These are phyloP conservation scores for Cladosporium sp. DNA, from an alignment of 2,329 filamentous ascomycete genomes.

Conservation along the genomic window DNA sequence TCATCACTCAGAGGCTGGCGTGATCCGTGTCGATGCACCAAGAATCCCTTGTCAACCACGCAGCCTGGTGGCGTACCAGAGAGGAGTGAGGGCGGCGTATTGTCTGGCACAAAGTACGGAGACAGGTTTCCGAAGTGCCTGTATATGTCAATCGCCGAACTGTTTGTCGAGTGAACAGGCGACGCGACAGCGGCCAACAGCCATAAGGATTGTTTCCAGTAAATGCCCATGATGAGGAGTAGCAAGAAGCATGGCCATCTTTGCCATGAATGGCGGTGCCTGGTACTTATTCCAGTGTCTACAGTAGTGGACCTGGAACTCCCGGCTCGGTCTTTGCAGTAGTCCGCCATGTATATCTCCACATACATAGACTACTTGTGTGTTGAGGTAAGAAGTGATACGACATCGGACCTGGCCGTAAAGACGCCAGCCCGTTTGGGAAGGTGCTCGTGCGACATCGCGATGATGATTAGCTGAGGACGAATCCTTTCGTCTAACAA, in stretches of 20 bases:
- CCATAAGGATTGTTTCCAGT: constrained; percentile 1
- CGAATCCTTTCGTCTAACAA: background rate
- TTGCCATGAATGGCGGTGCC: background rate
- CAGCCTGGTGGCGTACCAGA: background rate
- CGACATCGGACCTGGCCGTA: background rate
- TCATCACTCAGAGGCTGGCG: background rate
- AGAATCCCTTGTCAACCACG: background rate
- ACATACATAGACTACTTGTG: background rate
- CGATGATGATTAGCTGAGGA: background rate
- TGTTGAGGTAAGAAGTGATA: background rate
- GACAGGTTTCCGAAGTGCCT: constrained; percentile 1
- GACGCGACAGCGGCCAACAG: background rate
- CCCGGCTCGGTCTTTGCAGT: background rate
- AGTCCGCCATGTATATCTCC: background rate
- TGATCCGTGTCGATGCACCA: constrained; percentile 3
- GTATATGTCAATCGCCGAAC: background rate
- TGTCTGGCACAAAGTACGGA: constrained; percentile 4
- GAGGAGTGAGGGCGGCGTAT: background rate
- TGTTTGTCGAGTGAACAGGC: background rate
- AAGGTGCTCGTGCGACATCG: background rate
- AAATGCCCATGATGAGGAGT: background rate
- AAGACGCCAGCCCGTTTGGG: constrained; percentile 1
- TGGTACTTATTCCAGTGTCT: background rate
- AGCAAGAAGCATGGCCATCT: background rate
- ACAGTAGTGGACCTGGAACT: background rate